A percentile compares a stretch with the other conserved stretches of the same genome.
These are phyloP conservation scores for Scheffersomyces illinoinensis DNA, from an alignment of 1,139 yeast genomes.

Conservation along the genomic window DNA sequence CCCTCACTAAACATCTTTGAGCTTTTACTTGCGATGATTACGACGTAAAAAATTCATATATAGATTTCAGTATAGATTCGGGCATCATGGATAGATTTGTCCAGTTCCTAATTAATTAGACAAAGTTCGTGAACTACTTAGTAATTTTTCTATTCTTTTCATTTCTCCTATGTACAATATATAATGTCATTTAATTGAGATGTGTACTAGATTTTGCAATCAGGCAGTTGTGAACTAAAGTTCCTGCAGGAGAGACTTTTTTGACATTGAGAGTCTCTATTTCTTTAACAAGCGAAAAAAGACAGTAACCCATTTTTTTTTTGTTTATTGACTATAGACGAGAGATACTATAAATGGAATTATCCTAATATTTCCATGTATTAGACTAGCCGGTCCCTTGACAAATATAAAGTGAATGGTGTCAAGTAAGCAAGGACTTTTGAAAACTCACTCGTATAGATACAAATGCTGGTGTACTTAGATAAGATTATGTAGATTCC, in stretches of 20 bases:
- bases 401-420: background rate
- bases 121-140: background rate
- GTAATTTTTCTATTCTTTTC: background rate
- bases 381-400: background rate
- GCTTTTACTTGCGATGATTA: background rate
- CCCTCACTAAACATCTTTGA: constrained; percentile 21
- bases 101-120: background rate
- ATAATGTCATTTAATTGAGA: no score
- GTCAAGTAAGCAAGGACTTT: background rate
- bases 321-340: background rate
- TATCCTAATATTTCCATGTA: background rate
- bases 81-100: background rate
- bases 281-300: background rate
- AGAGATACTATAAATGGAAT: background rate
- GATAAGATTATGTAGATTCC: constrained; percentile 37
- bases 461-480: background rate
- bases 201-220: background rate
- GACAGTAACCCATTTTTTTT: background rate
- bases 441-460: background rate
- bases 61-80: background rate
- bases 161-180: background rate
- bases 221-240: background rate
- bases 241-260: background rate
- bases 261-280: background rate
- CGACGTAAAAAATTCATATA: background rate